Base-by-base conservation (phyloP, 1,139 yeast genomes). In the Magnusiomyces fungicola region DNA sequence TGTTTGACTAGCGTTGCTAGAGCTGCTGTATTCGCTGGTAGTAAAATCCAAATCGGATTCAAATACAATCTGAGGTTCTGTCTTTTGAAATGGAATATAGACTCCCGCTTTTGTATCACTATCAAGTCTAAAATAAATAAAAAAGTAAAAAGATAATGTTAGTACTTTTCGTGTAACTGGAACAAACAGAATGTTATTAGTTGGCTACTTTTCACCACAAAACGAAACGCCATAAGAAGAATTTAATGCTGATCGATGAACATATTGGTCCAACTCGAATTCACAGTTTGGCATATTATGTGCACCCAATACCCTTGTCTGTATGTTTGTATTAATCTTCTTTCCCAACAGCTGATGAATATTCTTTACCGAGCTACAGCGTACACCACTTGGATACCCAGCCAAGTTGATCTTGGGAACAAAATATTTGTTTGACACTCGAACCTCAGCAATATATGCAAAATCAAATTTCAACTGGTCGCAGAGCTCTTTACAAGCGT, bases 161-260 rank as follows among this genome's bases (percentile, higher is more conserved):
- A 40, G 43, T 40, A 24, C 7, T 21, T 25, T 25, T 24, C 14
- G 4, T 27, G 10, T 10, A 27, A 23, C n/a, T 19, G 24, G 3
- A 24, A 36, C 6, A 5, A 41, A 25, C 19, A 24, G 12, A 21
- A 4, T 3, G 18, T 25, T 10, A 16, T n/a, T n/a, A 5, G n/a
- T 25, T 19, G 9, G 16, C 1, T 38, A 43, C 42, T 43, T 46
- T 48, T 50, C 55, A 14, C 61, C 56, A 6, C 58, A 65, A 58
- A 76, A 79, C 33, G 66, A 68, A 7, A 79, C 61, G 0, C 88
- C 88, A 63, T 74, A 77, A 48, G 76, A 79, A 1, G 83, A 75
- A 22, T 68, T 66, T 54, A 80, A 71, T 0, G 81, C 76, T 48
- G 69, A 67, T 45, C 69, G 69, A 59, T 79, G 82, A 37, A 80